phyloP scores from a whole-genome alignment of 1,284 basidiomycete species.

The Sanghuangporus baumii region DNA sequence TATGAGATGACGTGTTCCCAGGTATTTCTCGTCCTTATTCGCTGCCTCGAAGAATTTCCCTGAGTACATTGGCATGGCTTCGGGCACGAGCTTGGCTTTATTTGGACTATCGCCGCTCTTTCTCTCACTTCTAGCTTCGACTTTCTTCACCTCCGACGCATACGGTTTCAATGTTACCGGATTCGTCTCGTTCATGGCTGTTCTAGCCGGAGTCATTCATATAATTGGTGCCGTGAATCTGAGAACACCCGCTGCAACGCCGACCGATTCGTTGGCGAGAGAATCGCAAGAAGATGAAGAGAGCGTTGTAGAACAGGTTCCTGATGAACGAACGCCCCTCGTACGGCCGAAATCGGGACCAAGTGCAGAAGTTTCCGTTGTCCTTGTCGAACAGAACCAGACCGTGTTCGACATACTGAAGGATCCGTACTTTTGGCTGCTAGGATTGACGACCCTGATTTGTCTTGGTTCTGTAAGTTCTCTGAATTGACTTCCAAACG shows the following conservation, averaged over 20 bases:
- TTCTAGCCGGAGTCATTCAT: conserved; percentile 48
- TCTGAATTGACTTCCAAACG: not conserved
- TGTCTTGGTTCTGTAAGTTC: conserved; percentile 58
- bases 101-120: conserved; percentile 75
- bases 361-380: conserved; percentile 21
- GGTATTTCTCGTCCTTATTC: conserved; percentile 72
- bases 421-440: conserved; percentile 57
- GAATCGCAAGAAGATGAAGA: conserved; percentile 13
- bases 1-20: conserved; percentile 24
- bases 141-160: conserved; percentile 45
- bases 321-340: conserved; percentile 38
- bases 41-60: conserved; percentile 69
- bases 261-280: not conserved
- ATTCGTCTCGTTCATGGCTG: conserved; percentile 54
- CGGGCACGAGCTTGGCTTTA: conserved; percentile 61
- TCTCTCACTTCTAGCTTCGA: conserved; percentile 58
- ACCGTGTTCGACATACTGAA: conserved; percentile 41
- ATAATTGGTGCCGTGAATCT: conserved; percentile 47
- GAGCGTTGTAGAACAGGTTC: not conserved
- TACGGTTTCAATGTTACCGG: conserved; percentile 48
- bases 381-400: conserved; percentile 27
- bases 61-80: conserved; percentile 54
- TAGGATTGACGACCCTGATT: conserved; percentile 38
- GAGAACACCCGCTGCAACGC: conserved; percentile 20
- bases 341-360: conserved; percentile 25